Evolutionary conservation across 352 stramenopile genomes (phyloP).

Genomic region (Blastocystis sp.): DNA sequence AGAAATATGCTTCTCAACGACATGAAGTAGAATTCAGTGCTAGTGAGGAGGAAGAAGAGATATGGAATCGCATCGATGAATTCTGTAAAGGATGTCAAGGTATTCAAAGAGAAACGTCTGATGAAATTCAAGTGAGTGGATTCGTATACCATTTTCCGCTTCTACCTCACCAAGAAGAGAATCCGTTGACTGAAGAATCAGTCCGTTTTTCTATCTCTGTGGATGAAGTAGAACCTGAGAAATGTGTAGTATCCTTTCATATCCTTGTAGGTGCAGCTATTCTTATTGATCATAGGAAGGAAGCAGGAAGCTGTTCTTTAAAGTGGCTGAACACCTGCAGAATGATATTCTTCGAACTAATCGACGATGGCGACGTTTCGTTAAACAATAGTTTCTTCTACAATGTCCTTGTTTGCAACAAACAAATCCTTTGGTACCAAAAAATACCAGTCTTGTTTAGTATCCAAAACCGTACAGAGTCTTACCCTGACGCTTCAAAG

Average conservation of each 20-base stretch:
- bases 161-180: not conserved
- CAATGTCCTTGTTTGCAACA: conserved; percentile 66
- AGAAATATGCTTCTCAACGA: not conserved
- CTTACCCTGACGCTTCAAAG: conserved; percentile 88
- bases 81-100: conserved; percentile 38
- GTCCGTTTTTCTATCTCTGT: not conserved
- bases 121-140: not conserved
- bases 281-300: not conserved
- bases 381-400: not conserved
- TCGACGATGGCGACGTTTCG: conserved; percentile 21
- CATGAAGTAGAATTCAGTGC: not conserved
- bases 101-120: not conserved
- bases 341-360: not conserved
- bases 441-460: conserved; percentile 64
- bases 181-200: not conserved
- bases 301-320: conserved; percentile 7
- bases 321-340: conserved; percentile 7
- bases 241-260: not conserved
- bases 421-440: conserved; percentile 3
- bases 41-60: not conserved
- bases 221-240: not conserved
- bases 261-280: not conserved
- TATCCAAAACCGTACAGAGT: conserved; percentile 85
- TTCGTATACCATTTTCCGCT: conserved; percentile 39
- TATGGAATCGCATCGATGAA: conserved; percentile 1